A percentile compares a stretch with the other conserved stretches of the same genome.
Conservation (phyloP, 768 basidiomycete species). For the Serendipita sp. region DNA sequence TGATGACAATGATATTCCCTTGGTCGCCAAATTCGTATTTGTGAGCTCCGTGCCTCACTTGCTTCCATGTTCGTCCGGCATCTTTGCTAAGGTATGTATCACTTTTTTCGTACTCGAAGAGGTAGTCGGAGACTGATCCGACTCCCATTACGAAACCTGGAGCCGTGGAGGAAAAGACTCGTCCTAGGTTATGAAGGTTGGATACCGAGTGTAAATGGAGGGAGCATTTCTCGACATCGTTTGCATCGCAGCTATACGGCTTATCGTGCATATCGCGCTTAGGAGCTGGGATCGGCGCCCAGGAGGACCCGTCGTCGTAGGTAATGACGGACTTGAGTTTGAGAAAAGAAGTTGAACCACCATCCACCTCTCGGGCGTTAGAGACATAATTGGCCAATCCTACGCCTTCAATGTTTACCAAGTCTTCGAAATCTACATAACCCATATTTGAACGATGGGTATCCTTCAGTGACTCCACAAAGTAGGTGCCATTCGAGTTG, state of each 20-base stretch:
- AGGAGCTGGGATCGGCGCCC: conserved; percentile 41
- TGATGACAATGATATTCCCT: conserved; percentile 58
- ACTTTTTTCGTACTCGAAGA: conserved; percentile 64
- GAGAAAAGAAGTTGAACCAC: conserved; percentile 42
- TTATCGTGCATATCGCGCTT: conserved; percentile 41
- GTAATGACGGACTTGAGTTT: conserved; percentile 66
- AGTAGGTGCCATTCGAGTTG: conserved; percentile 92
- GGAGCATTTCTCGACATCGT: conserved; percentile 46
- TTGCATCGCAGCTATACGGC: conserved; percentile 43
- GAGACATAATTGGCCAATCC: conserved; percentile 77
- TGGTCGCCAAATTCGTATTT: conserved; percentile 94
- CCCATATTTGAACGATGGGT: conserved; percentile 83
- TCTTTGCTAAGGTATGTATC: conserved; percentile 90
- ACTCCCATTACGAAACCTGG: conserved; percentile 97
- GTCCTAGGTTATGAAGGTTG: conserved; percentile 79
- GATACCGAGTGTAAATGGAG: conserved; percentile 91
- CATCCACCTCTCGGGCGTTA: conserved; percentile 74
- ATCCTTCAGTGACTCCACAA: conserved; percentile 76
- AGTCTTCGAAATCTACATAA: conserved; percentile 83
- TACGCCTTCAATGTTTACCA: conserved; percentile 77
- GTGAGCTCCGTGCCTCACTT: conserved; percentile 58
- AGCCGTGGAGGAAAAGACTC: conserved; percentile 86
- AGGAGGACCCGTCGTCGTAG: conserved; percentile 57
- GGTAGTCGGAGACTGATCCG: conserved; percentile 57
- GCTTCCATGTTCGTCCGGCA: conserved; percentile 73